A percentile compares a stretch with the other conserved stretches of the same genome.
These are phyloP conservation scores for Flueggea neowawraea DNA, from an alignment of 441 rosid species.

Conservation along the genomic window DNA sequence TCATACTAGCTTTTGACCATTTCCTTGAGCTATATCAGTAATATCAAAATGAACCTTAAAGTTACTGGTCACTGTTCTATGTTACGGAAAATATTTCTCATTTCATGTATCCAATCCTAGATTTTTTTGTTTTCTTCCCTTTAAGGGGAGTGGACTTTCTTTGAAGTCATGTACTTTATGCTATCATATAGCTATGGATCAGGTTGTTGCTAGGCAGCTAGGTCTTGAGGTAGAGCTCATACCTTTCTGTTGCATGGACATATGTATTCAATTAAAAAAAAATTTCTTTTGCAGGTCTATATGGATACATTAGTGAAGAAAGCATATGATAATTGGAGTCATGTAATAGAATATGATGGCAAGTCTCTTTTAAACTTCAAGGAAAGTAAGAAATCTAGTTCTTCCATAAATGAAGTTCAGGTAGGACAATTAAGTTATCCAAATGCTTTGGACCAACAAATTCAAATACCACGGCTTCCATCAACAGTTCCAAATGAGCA, in stretches of 20 bases:
- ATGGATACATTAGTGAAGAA: slow-evolving; percentile 90
- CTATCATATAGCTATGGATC: no score
- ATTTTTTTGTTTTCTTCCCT: no score
- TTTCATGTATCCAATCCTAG: no score
- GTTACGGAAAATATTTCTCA: no score
- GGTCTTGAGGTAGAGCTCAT: no score
- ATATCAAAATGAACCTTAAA: no score
- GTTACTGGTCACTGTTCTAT: no score
- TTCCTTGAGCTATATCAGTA: no score
- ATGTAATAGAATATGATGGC: slow-evolving; percentile 91
- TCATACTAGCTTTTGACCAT: no score
- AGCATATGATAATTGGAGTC: slow-evolving; percentile 95
- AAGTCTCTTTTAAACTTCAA: slow-evolving; percentile 70
- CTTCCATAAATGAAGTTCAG: slow-evolving; percentile 49
- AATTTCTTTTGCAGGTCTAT: slow-evolving; percentile 55
- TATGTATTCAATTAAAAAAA: not conserved
- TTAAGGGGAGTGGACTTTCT: no score
- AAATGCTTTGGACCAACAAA: slow-evolving; percentile 47
- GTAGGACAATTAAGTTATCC: slow-evolving; percentile 43
- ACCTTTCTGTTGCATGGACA: not conserved
- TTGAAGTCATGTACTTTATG: no score
- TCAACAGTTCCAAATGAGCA: slow-evolving; percentile 53
- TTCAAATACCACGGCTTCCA: slow-evolving; percentile 49
- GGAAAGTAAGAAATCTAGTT: slow-evolving; percentile 49
- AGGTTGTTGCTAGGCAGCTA: no score